Evolutionary conservation across 2,329 filamentous ascomycete species (phyloP), one percentile per base, ranked within the genome.

Genomic region (Penicillium occitanis): DNA sequence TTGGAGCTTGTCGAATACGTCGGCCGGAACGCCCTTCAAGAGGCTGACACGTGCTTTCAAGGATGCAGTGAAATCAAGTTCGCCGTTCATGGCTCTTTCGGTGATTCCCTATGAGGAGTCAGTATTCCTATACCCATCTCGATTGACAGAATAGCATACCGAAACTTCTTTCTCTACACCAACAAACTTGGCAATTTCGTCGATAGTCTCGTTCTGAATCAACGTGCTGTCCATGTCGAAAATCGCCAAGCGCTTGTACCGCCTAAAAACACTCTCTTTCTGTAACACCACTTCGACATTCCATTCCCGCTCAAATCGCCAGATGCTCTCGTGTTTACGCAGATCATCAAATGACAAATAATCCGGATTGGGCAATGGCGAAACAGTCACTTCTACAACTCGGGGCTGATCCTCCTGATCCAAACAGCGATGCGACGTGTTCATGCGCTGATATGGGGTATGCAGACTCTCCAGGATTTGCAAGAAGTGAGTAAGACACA

Each of bases 141-240:
- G 2, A 14, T 3, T 3, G 14, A 1, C n/a, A 0, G 1, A 40
- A 8, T 58, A 6, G 33, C 72, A 40, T 75, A 82, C 88, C 10
- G 92, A 91, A 46, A 99, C 94, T 72, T 91, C 83, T 63, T 88
- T 88, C 71, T 92, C 88, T n/a, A 96, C 86, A 62, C 92, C 91
- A 1, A 97, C 87, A 44, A 90, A 90, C 63, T 90, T 88, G 3
- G 95, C 95, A 65, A 99, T 89, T 73, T 98, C 89, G 78, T 99
- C 95, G 75, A 99, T 98, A 68, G 97, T 93, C 81, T 99, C 95
- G 78, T 99, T 93, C 63, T 94, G 91, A 76, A 99, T 98, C 67
- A 99, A 86, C 0, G 95, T 99, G 78, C 91, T 95, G 81, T 99
- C 95, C 95, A 99, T 99, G 78, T 99, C 95, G 74, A 99, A 99